Evolutionary conservation across 2,329 filamentous ascomycete genomes (phyloP), one percentile per base, ranked within the genome.

Genomic region (Mariannaea elegans): DNA sequence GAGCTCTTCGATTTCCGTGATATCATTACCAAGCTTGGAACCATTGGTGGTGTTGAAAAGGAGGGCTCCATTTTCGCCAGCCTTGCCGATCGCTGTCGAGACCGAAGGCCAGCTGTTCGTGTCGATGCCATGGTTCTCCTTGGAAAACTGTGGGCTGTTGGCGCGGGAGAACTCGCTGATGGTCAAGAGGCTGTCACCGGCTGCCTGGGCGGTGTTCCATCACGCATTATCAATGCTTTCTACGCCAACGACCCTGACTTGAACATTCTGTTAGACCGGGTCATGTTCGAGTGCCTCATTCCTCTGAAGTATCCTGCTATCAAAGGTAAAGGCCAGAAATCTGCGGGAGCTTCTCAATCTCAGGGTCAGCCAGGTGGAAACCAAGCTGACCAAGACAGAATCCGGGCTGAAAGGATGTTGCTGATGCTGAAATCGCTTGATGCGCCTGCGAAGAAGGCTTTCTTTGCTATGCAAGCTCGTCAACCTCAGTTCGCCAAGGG

Each of bases 61-160:
- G 81, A 90, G 32, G 91, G 89, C 18, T 95, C 94, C 0, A 84
- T 97, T 23, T 83, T 99, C 14, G 87, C 85, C 54, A 93, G 90
- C 63, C 84, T 99, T 23, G 92, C 92, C 24, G 93, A 97, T 72
- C 87, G 95, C 64, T 93, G 92, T 65, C 93, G 94, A 68, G 96
- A 99, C 77, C 90, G 90, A 63, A 94, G 90, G 73, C 86, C 89
- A 13, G 82, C 86, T 39, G 92, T 99, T 10, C 91, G 94, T 57
- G 88, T 91, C 36, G 92, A 94, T 68, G 94, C 93, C 21, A 97
- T 97, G 86, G 90, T 88, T 49, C 82, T 96, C 8, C 81, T 98
- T 1, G 92, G 87, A 10, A 92, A 89, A 62, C 88, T 98, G 24
- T 99, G 95, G 95, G 94, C 92, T n/a, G 94, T 96, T 16, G 94